Base-by-base conservation (phyloP, 2,329 filamentous ascomycete species). In the Alternaria atra region DNA sequence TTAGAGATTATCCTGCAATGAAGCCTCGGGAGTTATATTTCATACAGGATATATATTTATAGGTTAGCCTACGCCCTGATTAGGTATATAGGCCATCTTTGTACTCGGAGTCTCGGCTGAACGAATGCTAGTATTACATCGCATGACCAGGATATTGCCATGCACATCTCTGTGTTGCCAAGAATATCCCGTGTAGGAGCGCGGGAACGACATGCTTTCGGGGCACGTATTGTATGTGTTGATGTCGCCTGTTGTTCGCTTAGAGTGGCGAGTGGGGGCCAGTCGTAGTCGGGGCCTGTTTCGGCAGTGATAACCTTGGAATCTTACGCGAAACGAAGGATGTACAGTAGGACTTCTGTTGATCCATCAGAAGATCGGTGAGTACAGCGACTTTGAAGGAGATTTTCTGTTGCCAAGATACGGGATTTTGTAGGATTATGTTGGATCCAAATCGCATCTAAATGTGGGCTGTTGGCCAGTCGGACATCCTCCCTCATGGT, bases 111-210 rank as follows among this genome's bases (percentile, higher is more conserved):
- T 47, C 29, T n/a, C 17, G 13, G 32, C 15, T 23, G n/a, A 34
- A 37, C 5, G n/a, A 40, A 35, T 17, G n/a, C n/a, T 39, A 46
- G 48, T 39, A 13, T 10, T 58, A 20, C 40, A 52, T 58, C 32
- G 40, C 13, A 40, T 25, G 25, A 23, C 30, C 27, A 34, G 40
- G 25, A 27, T 20, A 30, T 39, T 32, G n/a, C 17, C n/a, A 44
- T 17, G 23, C 20, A 30, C n/a, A 17, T 29, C 17, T 53, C 8
- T n/a, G n/a, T 27, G 25, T n/a, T 44, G 32, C 40, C 48, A 48
- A 48, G 12, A 42, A n/a, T 30, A 51, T 52, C 13, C 25, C 9
- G 13, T 44, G 17, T 53, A 27, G 25, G 25, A 44, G 30, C 25
- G 40, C 32, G 44, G 30, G 32, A 2, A 23, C 20, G 23, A 20